phyloP scores from a whole-genome alignment of 139 green algal genomes.

The Nannochloris sp. region DNA sequence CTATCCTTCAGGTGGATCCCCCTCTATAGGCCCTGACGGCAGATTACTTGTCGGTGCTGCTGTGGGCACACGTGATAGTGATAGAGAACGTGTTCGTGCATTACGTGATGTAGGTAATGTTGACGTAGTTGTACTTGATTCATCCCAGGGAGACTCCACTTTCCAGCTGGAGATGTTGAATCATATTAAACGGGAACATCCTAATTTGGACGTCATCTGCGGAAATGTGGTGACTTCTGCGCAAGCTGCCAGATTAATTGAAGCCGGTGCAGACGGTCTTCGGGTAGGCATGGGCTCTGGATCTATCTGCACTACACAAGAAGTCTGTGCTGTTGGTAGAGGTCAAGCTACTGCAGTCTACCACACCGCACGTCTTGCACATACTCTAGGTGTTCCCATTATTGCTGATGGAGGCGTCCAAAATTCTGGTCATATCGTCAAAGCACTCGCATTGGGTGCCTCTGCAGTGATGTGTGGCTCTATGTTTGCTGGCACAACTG shows the following conservation, averaged over 20 bases:
- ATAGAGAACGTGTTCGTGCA: constrained; percentile 61
- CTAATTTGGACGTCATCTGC: constrained; percentile 87
- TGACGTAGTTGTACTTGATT: constrained; percentile 87
- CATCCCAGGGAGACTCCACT: constrained; percentile 77
- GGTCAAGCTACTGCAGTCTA: constrained; percentile 96
- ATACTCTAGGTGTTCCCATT: constrained; percentile 67
- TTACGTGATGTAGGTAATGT: constrained; percentile 48
- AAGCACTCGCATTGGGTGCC: constrained; percentile 92
- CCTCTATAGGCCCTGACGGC: constrained; percentile 61
- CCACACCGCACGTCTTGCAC: constrained; percentile 60
- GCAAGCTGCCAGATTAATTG: constrained; percentile 36
- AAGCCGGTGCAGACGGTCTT: constrained; percentile 84
- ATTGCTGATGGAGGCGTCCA: constrained; percentile 94
- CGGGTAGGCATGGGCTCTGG: constrained; percentile 96
- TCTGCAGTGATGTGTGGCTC: constrained; percentile 92
- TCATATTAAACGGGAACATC: constrained; percentile 81
- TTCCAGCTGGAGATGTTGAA: constrained; percentile 90
- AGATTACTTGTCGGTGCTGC: constrained; percentile 76
- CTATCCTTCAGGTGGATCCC: constrained; percentile 23
- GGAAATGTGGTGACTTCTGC: constrained; percentile 86
- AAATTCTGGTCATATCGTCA: constrained; percentile 94
- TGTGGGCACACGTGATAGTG: constrained; percentile 76
- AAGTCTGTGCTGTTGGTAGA: constrained; percentile 95
- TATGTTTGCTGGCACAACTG: constrained; percentile 89
- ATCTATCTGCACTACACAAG: constrained; percentile 98